Evolutionary conservation across 352 stramenopile species (phyloP).

Genomic region (Globisporangium spinosum): DNA sequence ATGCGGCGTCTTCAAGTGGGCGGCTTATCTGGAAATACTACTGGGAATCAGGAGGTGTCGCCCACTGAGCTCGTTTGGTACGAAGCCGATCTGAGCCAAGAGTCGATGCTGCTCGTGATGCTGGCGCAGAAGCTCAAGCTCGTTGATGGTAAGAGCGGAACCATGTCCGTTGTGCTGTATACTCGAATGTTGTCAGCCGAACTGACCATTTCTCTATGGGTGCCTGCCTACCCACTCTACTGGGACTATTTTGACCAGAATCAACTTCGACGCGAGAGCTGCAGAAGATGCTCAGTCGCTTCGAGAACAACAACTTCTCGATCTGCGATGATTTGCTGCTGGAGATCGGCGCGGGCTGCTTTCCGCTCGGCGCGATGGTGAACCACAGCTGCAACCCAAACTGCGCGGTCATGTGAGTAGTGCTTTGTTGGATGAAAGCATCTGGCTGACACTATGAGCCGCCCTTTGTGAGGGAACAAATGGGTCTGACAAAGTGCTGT

Average conservation of each 20-base stretch:
- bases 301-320: constrained; percentile 78
- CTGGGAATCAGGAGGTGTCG: neutral
- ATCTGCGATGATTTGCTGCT: constrained; percentile 64
- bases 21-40: no score
- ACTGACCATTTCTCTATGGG: neutral
- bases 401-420: constrained; percentile 55
- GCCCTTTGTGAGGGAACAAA: no score
- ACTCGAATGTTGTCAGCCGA: neutral
- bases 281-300: constrained; percentile 65
- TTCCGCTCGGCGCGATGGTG: constrained; percentile 62
- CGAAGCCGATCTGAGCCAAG: constrained; percentile 44
- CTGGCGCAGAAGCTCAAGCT: constrained; percentile 54
- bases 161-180: neutral
- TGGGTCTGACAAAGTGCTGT: neutral
- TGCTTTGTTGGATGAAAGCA: neutral
- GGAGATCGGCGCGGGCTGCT: constrained; percentile 57
- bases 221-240: neutral
- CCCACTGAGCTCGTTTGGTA: constrained; percentile 51
- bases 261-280: constrained; percentile 31
- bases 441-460: no score
- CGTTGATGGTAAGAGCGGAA: constrained; percentile 24
- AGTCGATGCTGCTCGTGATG: constrained; percentile 44
- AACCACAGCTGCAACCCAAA: constrained; percentile 78
- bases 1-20: constrained; percentile 24
- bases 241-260: constrained; percentile 6